phyloP scores from a whole-genome alignment of 345 rosid genomes.

The Lumnitzera racemosa region DNA sequence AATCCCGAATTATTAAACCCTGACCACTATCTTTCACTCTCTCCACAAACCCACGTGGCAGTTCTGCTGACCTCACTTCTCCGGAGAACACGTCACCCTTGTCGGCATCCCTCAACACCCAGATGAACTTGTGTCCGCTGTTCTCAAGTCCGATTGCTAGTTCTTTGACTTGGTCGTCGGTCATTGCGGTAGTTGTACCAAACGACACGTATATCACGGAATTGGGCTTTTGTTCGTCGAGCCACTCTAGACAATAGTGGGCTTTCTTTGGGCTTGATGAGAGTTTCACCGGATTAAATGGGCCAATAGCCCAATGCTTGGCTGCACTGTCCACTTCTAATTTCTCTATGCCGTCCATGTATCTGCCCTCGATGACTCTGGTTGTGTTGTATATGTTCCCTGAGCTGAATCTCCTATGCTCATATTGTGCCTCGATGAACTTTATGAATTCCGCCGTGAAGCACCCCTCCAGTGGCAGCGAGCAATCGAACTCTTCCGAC shows the following conservation, averaged over 20 bases:
- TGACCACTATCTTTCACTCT: slow-evolving; percentile 19
- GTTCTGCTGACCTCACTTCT: slow-evolving; percentile 14
- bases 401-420: not conserved
- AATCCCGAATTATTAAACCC: slow-evolving; percentile 44
- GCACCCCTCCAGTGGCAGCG: slow-evolving; percentile 10
- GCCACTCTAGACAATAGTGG: slow-evolving; percentile 16
- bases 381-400: slow-evolving; percentile 12
- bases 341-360: slow-evolving; percentile 5
- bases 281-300: slow-evolving; percentile 9
- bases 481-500: not conserved
- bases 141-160: slow-evolving; percentile 12
- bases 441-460: slow-evolving; percentile 6
- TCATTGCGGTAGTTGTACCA: slow-evolving; percentile 16
- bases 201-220: slow-evolving; percentile 19
- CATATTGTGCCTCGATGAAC: slow-evolving; percentile 5
- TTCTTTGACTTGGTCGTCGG: slow-evolving; percentile 15
- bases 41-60: slow-evolving; percentile 37
- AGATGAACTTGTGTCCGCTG: slow-evolving; percentile 49
- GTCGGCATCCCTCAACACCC: slow-evolving; percentile 59
- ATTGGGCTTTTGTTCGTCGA: slow-evolving; percentile 11
- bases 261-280: not conserved
- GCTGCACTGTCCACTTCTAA: not conserved
- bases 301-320: slow-evolving; percentile 18
- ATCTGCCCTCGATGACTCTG: slow-evolving; percentile 10
- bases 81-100: slow-evolving; percentile 39